Base-by-base conservation (phyloP, 352 stramenopile species). In the Nothophytophthora sp. region DNA sequence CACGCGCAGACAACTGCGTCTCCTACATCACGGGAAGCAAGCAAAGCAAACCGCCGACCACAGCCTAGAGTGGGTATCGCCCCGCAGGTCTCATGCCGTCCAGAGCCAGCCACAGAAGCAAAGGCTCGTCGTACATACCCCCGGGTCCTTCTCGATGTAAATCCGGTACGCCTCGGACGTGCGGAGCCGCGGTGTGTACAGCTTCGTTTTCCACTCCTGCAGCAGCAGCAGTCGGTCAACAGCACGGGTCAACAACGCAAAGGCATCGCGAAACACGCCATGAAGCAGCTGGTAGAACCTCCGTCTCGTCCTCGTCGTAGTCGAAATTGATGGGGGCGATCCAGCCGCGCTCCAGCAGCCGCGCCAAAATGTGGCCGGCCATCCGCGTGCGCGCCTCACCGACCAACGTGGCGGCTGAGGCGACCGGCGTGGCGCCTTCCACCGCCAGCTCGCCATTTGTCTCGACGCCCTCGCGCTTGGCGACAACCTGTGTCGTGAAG, bases 91-190 rank as follows among this genome's bases (percentile, higher is more conserved):
- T 61, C 54, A 33, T 23, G 15, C 23, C 29, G 20, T 45, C 19
- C 22, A 57, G 6, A 24, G 55, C 23, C 35, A 42, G 9, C 23
- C 27, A 35, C 23, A 34, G 27, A 44, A 36, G 18, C 50, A 27
- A 16, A 50, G 46, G 25, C 32, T 51, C 16, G 34, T 50, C 24
- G 28, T 30, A 52, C 71, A 60, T 72, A 83, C 81, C 62, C 41
- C 63, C 18, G 62, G 60, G 55, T 92, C 79, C 52, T 92, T 92
- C 53, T 90, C 76, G 32, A 92, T 88, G 72, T 92, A 92, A 50
- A 92, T 88, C 36, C 61, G 55, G 50, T 92, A 92, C 28, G 81
- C 81, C 39, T 92, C 79, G 16, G 76, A 73, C 22, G 81, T 92
- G 36, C 65, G 68, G 12, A 92, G 55, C 10, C 80, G 76, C 20